phyloP scores from a whole-genome alignment of 345 rosid genomes.

The Salix purpurea region DNA sequence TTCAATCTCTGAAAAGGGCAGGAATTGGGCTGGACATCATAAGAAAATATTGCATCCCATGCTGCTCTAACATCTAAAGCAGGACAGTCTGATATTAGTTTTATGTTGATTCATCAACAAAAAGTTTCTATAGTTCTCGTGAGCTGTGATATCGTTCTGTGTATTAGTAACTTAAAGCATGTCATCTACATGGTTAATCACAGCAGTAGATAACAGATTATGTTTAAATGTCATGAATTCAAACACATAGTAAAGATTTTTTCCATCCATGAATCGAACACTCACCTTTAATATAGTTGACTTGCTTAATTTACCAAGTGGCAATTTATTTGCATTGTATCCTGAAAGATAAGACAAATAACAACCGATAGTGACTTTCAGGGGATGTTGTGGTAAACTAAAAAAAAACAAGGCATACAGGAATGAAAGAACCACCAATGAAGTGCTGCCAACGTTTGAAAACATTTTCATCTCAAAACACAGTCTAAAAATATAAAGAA shows the following conservation, averaged over 20 bases:
- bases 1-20: background rate
- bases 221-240: background rate
- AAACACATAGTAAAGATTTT: background rate
- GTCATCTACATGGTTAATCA: background rate
- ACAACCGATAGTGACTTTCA: slow-evolving; percentile 2
- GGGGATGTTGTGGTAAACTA: background rate
- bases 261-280: background rate
- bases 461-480: too few relatives aligned
- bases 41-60: background rate
- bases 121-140: background rate
- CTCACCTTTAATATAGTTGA: slow-evolving; percentile 59
- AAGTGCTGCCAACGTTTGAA: background rate
- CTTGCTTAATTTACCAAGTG: slow-evolving; percentile 90
- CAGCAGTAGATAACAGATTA: background rate
- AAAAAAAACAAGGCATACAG: background rate
- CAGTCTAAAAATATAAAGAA: background rate
- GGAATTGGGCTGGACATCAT: background rate
- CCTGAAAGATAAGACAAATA: slow-evolving; percentile 37
- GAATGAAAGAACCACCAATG: background rate
- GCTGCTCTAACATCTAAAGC: background rate
- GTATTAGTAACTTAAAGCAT: background rate
- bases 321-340: slow-evolving; percentile 84
- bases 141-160: background rate
- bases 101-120: background rate
- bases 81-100: background rate